Conservation (phyloP, 805 yeast genomes). For the Metschnikowia cubensis region DNA sequence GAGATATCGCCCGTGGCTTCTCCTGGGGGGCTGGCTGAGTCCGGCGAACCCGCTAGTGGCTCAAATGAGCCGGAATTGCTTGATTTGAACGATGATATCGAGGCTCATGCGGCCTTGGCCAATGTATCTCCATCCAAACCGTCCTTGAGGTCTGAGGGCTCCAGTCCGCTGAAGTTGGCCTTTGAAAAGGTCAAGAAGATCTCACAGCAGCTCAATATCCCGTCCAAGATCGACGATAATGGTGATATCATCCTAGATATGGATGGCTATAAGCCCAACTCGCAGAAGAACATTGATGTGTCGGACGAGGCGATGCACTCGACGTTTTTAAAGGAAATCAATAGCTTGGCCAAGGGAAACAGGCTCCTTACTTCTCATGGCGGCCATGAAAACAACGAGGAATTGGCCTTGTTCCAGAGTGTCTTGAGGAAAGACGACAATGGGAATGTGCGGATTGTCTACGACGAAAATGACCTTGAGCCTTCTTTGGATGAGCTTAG, state of each 20-base stretch:
- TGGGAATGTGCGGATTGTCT: conserved; percentile 61
- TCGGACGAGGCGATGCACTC: conserved; percentile 74
- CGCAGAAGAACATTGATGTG: conserved; percentile 65
- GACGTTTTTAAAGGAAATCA: conserved; percentile 70
- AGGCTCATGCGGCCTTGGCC: conserved; percentile 25
- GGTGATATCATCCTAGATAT: conserved; percentile 90
- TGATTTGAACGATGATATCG: conserved; percentile 34
- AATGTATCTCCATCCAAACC: conserved; percentile 18
- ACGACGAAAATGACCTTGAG: conserved; percentile 16
- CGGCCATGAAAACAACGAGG: conserved; percentile 16
- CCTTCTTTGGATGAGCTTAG: conserved; percentile 6
- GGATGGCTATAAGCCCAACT: conserved; percentile 90
- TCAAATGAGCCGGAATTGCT: conserved; percentile 31
- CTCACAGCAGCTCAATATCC: conserved; percentile 73
- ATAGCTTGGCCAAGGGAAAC: conserved; percentile 19
- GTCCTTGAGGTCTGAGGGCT: conserved; percentile 16
- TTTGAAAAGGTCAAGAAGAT: conserved; percentile 59
- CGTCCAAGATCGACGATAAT: conserved; percentile 79
- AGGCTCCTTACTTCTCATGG: conserved; percentile 11
- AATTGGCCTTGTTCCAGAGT: conserved; percentile 33
- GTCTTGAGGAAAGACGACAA: conserved; percentile 51
- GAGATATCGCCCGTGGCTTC: conserved; percentile 29
- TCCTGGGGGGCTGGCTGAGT: conserved; percentile 11
- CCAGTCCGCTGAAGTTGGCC: conserved; percentile 26
- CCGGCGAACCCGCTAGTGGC: not conserved